A percentile compares a stretch with the other conserved stretches of the same genome.
phyloP scores from a whole-genome alignment of 2,329 filamentous ascomycete genomes.

The Dactylella cylindrospora region DNA sequence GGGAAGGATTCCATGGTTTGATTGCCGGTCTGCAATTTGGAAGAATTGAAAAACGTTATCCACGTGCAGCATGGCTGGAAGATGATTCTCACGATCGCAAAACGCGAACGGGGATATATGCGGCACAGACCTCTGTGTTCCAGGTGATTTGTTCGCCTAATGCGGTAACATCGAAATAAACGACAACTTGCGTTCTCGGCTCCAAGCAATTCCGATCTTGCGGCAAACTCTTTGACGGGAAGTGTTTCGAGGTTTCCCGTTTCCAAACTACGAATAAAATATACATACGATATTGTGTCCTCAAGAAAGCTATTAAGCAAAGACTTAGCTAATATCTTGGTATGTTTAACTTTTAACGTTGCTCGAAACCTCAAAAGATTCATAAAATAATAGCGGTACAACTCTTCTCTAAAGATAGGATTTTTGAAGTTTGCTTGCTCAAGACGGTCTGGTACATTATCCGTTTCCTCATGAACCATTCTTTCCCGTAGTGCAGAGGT shows the following conservation, averaged over 20 bases:
- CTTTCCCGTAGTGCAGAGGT: too few relatives aligned
- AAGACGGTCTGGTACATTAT: too few relatives aligned
- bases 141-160: background rate
- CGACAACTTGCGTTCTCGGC: too few relatives aligned
- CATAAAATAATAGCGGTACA: constrained; percentile 8
- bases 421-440: too few relatives aligned
- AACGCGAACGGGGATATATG: constrained; percentile 1
- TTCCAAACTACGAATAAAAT: background rate
- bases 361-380: constrained; percentile 7
- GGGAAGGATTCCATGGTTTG: constrained; percentile 10
- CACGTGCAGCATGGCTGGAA: constrained; percentile 7
- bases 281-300: too few relatives aligned
- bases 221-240: background rate
- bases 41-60: constrained; percentile 21
- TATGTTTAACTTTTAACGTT: too few relatives aligned
- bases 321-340: too few relatives aligned
- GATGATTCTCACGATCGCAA: constrained; percentile 4
- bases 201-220: too few relatives aligned
- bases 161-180: too few relatives aligned
- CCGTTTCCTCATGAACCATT: too few relatives aligned
- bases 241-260: background rate
- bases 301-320: too few relatives aligned
- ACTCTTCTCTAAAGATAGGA: background rate
- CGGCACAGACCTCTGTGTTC: constrained; percentile 8
- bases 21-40: constrained; percentile 12